Evolutionary conservation across 2,329 filamentous ascomycete genomes (phyloP), one percentile per base, ranked within the genome.

Genomic region (Chaetomium sp.): DNA sequence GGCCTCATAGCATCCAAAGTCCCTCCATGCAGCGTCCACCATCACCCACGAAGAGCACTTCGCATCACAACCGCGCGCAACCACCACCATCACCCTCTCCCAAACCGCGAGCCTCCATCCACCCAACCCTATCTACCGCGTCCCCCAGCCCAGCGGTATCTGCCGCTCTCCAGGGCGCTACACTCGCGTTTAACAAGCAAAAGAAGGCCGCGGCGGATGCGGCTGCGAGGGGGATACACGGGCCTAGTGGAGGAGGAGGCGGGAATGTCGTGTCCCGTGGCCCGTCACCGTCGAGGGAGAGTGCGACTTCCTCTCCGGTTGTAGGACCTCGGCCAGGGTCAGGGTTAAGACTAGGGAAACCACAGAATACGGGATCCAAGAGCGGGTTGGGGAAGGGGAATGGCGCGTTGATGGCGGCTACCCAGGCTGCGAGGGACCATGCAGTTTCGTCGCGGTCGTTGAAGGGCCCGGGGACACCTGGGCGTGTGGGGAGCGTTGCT

Each of bases 81-180:
- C 37, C 56, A 41, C 7, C 34, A 46, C 32, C 54, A 38, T 5
- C 49, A 27, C 5, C 47, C 6, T 5, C 37, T 7, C 11, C 34
- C 11, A n/a, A 6, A 4, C 36, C n/a, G 40, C 27, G 5, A 12
- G 36, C 12, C 8, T 37, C 35, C 14, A 6, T 12, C 27, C 8
- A 40, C 19, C 11, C 38, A 9, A 34, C 48, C 27, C 41, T 44
- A 52, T 11, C 56, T 35, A 38, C 35, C 43, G 27, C n/a, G 19
- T 50, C 44, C 45, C 38, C 41, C 33, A 58, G 41, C 45, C 42
- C 53, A 5, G 44, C 59, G 6, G 48, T 56, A 14, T 54, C 62
- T n/a, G 61, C 63, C n/a, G 79, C 79, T 49, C 69, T 82, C 54
- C 74, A 71, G 56, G 80, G 80, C 52, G 80, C 80, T 8, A 77